These are phyloP conservation scores for Lophiotrema nucula DNA, from an alignment of 495 filamentous ascomycete genomes.

Conservation along the genomic window DNA sequence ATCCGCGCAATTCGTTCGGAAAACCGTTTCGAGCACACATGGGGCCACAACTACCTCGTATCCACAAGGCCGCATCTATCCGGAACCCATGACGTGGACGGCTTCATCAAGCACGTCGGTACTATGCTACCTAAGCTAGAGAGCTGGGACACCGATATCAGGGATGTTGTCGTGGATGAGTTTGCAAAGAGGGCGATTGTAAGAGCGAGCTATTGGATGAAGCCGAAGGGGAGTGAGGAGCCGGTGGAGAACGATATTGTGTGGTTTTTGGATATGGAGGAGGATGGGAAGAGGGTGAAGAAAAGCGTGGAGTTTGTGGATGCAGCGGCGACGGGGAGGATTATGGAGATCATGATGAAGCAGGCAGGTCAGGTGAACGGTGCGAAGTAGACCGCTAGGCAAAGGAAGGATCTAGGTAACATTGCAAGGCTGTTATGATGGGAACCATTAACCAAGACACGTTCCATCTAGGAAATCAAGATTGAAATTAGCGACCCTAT, in stretches of 20 bases:
- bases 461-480: no score
- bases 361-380: no score
- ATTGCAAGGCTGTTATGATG: no score
- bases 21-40: constrained; percentile 8
- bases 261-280: constrained; percentile 32
- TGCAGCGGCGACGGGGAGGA: constrained; percentile 17
- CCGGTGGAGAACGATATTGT: constrained; percentile 32
- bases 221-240: constrained; percentile 7
- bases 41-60: constrained; percentile 32
- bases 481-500: no score
- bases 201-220: constrained; percentile 32
- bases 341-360: not conserved
- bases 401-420: no score
- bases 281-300: constrained; percentile 38
- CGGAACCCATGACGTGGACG: constrained; percentile 1
- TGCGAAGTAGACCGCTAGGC: no score
- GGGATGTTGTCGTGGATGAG: constrained; percentile 28
- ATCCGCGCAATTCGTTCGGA: constrained; percentile 1
- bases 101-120: constrained; percentile 20
- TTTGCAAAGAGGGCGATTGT: constrained; percentile 14
- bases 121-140: constrained; percentile 17
- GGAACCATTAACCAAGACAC: no score
- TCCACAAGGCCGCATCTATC: constrained; percentile 9
- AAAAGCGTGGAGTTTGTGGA: constrained; percentile 42
- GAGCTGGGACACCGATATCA: constrained; percentile 19